A percentile compares a stretch with the other conserved stretches of the same genome.
phyloP scores from a whole-genome alignment of 306 rosid species.

The Erythrophleum fordii region DNA sequence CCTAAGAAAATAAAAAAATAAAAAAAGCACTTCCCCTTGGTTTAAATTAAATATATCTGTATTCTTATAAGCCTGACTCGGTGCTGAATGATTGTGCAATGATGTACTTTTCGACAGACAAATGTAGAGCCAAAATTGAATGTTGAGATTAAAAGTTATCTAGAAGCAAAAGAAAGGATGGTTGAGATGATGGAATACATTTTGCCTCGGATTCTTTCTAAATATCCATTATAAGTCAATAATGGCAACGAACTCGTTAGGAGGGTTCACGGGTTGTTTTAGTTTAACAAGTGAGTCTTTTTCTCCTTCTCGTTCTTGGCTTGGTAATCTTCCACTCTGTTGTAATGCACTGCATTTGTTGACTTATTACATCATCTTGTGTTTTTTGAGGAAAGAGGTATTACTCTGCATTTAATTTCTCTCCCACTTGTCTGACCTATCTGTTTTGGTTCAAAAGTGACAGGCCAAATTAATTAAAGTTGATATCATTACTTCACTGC shows the following conservation, averaged over 20 bases:
- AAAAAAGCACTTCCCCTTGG: not conserved
- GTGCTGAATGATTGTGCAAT: not conserved
- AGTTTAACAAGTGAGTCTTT: not conserved
- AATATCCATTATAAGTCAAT: not conserved
- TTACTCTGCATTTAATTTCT: not conserved
- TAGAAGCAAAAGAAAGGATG: constrained; percentile 17
- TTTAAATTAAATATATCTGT: not conserved
- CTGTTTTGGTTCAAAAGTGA: not conserved
- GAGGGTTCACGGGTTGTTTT: not conserved
- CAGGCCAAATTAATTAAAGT: not conserved
- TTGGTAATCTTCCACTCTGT: not conserved
- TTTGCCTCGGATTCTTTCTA: not conserved
- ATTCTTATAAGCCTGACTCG: not conserved
- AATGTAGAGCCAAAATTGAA: not conserved
- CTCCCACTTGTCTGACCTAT: not conserved
- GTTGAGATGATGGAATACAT: not conserved
- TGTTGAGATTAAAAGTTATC: constrained; percentile 32
- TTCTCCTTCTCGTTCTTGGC: not conserved
- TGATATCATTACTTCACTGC: not conserved
- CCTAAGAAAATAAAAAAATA: not conserved
- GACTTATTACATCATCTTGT: not conserved
- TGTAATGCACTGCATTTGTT: not conserved
- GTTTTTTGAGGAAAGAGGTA: not conserved
- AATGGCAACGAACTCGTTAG: not conserved
- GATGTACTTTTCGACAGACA: not conserved